phyloP scores from a whole-genome alignment of 345 rosid genomes.

The Salix exigua region DNA sequence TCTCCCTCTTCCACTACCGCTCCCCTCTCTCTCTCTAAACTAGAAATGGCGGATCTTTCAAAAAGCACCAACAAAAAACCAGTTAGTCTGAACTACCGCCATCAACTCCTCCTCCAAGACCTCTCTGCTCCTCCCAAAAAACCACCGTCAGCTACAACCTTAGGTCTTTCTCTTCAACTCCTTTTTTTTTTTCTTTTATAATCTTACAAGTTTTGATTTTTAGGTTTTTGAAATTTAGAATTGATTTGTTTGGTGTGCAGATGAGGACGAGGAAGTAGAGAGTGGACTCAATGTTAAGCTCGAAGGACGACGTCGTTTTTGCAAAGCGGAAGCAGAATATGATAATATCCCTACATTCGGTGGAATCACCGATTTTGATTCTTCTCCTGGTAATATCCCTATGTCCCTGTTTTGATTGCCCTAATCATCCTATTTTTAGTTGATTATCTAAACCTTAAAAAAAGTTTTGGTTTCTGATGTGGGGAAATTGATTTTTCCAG shows the following conservation, averaged over 20 bases:
- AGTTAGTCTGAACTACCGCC: conserved; percentile 74
- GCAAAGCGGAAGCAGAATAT: conserved; percentile 14
- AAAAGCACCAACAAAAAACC: conserved; percentile 44
- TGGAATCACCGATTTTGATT: conserved; percentile 52
- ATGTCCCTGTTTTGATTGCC: not conserved
- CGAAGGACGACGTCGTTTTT: conserved; percentile 30
- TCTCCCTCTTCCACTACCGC: not conserved
- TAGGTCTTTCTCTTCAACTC: not conserved
- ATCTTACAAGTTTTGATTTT: not conserved
- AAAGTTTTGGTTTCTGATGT: conserved; percentile 1
- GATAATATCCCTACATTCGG: conserved; percentile 32
- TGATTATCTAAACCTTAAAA: not conserved
- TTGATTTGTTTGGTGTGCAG: conserved; percentile 17
- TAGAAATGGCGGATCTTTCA: conserved; percentile 49
- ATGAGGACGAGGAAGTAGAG: conserved; percentile 26
- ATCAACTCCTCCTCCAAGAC: conserved; percentile 74
- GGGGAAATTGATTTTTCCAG: conserved; percentile 18
- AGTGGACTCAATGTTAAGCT: conserved; percentile 22
- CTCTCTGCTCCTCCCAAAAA: conserved; percentile 56
- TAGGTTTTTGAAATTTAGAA: not conserved
- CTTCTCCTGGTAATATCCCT: conserved; percentile 37
- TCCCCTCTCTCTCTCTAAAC: not conserved
- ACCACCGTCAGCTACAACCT: conserved; percentile 24
- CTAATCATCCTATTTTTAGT: not conserved
- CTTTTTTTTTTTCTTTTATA: not conserved